A percentile compares a stretch with the other conserved stretches of the same genome.
These are phyloP conservation scores for Ogataea chonburiensis DNA, from an alignment of 805 yeast genomes.

Conservation along the genomic window DNA sequence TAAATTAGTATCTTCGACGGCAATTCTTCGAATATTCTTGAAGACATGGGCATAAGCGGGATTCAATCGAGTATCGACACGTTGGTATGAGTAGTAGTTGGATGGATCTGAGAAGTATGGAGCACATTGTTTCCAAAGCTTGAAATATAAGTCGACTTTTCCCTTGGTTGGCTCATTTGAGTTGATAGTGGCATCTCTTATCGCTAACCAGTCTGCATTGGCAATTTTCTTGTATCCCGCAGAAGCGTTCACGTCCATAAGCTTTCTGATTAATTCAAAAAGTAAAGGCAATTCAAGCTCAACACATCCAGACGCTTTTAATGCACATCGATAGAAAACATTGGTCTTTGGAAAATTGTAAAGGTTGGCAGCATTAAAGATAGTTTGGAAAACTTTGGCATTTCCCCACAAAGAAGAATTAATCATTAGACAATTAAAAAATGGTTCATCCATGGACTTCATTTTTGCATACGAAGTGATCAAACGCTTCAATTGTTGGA, in stretches of 20 bases:
- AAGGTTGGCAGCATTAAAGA: slow-evolving; percentile 56
- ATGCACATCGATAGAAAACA: slow-evolving; percentile 68
- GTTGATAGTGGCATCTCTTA: slow-evolving; percentile 72
- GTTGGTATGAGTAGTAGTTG: slow-evolving; percentile 42
- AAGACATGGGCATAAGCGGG: slow-evolving; percentile 36
- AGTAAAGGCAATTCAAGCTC: slow-evolving; percentile 53
- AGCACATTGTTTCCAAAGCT: slow-evolving; percentile 49
- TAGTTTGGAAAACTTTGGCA: slow-evolving; percentile 58
- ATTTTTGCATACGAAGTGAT: slow-evolving; percentile 54
- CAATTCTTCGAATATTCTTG: slow-evolving; percentile 33
- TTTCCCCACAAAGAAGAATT: slow-evolving; percentile 67
- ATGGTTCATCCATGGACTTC: slow-evolving; percentile 72
- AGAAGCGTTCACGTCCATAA: slow-evolving; percentile 44
- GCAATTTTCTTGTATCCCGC: slow-evolving; percentile 59
- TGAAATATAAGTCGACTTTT: slow-evolving; percentile 52
- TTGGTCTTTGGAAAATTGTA: slow-evolving; percentile 61
- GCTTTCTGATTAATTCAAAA: slow-evolving; percentile 30
- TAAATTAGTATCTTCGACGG: slow-evolving; percentile 37
- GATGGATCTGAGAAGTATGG: slow-evolving; percentile 44
- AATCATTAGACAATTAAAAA: slow-evolving; percentile 71
- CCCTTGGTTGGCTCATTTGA: slow-evolving; percentile 37
- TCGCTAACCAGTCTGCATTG: slow-evolving; percentile 81
- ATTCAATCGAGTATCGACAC: slow-evolving; percentile 42
- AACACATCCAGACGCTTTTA: slow-evolving; percentile 70
- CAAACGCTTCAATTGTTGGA: slow-evolving; percentile 52